Percentiles rank a stretch among this genome's conserved stretches.
These are phyloP conservation scores for Candida sojae DNA, from an alignment of 1,139 yeast species.

Conservation along the genomic window DNA sequence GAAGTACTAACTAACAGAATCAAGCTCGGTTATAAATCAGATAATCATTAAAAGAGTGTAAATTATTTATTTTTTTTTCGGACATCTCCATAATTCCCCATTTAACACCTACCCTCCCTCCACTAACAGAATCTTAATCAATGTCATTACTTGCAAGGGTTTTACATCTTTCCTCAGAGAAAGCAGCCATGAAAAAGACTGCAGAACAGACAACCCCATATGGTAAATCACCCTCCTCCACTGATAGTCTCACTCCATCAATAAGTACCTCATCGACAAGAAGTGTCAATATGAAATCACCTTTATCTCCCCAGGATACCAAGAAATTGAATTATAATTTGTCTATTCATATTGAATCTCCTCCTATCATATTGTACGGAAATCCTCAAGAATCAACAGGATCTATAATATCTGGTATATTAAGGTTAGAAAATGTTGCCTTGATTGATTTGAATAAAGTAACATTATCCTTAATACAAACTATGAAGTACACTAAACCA, in stretches of 20 bases:
- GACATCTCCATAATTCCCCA: not conserved
- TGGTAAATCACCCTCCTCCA: slow-evolving; percentile 4
- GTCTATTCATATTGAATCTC: slow-evolving; percentile 75
- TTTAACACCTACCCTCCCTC: no score
- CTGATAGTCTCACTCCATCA: slow-evolving; percentile 4
- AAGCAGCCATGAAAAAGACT: slow-evolving; percentile 3
- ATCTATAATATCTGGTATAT: slow-evolving; percentile 77
- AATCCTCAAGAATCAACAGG: slow-evolving; percentile 79
- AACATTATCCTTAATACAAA: slow-evolving; percentile 67
- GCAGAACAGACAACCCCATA: slow-evolving; percentile 4
- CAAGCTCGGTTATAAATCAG: not conserved
- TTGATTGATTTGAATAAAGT: slow-evolving; percentile 54
- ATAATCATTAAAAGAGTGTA: not conserved
- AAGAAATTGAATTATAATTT: slow-evolving; percentile 24
- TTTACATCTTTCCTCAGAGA: slow-evolving; percentile 4
- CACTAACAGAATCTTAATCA: no score
- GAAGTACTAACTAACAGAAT: not conserved
- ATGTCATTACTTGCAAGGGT: slow-evolving; percentile 6
- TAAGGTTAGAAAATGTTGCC: slow-evolving; percentile 23
- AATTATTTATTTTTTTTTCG: not conserved
- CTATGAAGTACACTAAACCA: slow-evolving; percentile 64
- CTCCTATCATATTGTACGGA: slow-evolving; percentile 88
- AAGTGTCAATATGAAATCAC: not conserved
- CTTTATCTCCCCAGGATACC: slow-evolving; percentile 3
- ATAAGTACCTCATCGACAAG: slow-evolving; percentile 3